phyloP scores from a whole-genome alignment of 2,329 filamentous ascomycete genomes.

The Ophiognomonia clavigignenti-juglandacearum region DNA sequence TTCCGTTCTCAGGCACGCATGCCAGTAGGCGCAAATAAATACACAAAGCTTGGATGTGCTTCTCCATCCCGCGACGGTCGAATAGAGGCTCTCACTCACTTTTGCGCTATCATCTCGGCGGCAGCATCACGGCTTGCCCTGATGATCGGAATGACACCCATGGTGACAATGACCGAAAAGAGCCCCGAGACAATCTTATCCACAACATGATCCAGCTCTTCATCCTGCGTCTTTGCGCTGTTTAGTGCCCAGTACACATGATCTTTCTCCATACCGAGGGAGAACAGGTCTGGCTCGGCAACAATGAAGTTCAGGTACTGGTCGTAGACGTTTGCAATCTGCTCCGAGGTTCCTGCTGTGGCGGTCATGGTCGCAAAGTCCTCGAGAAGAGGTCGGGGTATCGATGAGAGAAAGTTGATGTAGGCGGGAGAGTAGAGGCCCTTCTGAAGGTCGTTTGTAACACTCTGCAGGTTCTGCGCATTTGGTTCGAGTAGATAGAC shows the following conservation, averaged over 20 bases:
- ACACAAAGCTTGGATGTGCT: neutral
- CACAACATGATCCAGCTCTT: constrained; percentile 79
- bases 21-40: neutral
- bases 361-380: constrained; percentile 91
- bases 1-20: neutral
- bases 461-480: constrained; percentile 69
- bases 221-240: constrained; percentile 84
- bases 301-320: constrained; percentile 98
- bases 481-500: constrained; percentile 95
- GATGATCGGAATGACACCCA: constrained; percentile 95
- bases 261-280: constrained; percentile 83
- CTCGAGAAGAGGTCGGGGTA: constrained; percentile 84
- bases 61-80: neutral
- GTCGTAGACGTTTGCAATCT: constrained; percentile 88
- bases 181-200: constrained; percentile 91
- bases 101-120: constrained; percentile 89
- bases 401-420: constrained; percentile 93
- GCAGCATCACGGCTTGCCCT: constrained; percentile 88
- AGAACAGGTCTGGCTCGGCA: constrained; percentile 92
- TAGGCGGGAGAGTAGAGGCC: constrained; percentile 91
- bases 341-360: constrained; percentile 76
- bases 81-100: constrained; percentile 29
- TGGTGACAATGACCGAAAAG: constrained; percentile 98
- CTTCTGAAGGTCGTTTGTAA: constrained; percentile 80
- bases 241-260: constrained; percentile 96